Base-by-base conservation (phyloP, 495 filamentous ascomycete species). In the Geoglossum glabrum region DNA sequence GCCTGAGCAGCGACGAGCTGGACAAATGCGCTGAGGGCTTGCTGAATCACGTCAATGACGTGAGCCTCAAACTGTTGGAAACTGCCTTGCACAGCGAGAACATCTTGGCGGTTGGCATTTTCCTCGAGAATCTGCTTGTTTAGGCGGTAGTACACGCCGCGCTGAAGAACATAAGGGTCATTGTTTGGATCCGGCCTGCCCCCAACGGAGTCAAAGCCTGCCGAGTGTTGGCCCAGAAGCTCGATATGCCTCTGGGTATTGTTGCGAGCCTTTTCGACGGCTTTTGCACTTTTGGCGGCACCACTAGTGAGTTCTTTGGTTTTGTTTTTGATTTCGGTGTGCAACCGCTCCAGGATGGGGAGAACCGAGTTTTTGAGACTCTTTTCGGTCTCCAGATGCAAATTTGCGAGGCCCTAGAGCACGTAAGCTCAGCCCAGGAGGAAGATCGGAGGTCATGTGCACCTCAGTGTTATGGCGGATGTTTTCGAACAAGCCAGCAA, bases 251-350 rank as follows among this genome's bases (percentile, higher is more conserved):
- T 94, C 75, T 97, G 92, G 0, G 90, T 96, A 11, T 71, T 67
- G 61, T 79, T 78, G 55, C 93, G 83, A 23, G 88, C 83, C 71
- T 94, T 97, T 52, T 93, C 86, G 28, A 97, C 89, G 21, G 83
- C 81, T 70, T 96, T 98, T 43, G 85, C 79, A 8, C 79, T 76
- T 75, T 92, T 95, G 57, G 79, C 79, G n/a, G 85, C 86, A n/a
- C 89, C 87, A 47, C 80, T 76, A 45, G 74, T 74, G 6, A 98
- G 77, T 68, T 94, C 87, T 74, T 96, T 97, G 36, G 77, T 74
- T 72, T 95, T 95, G 68, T 84, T 80, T 75, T 96, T 97, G 72
- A 98, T 90, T 65, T 97, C 92, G 65, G 88, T 81, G 71, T 96
- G 89, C 28, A 98, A 77, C 30, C 87, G 83, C 66, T 90, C 87